Percentiles rank a stretch among this genome's conserved stretches.
phyloP scores from a whole-genome alignment of 208 protist genomes.

The Wallacemonas sp. region DNA sequence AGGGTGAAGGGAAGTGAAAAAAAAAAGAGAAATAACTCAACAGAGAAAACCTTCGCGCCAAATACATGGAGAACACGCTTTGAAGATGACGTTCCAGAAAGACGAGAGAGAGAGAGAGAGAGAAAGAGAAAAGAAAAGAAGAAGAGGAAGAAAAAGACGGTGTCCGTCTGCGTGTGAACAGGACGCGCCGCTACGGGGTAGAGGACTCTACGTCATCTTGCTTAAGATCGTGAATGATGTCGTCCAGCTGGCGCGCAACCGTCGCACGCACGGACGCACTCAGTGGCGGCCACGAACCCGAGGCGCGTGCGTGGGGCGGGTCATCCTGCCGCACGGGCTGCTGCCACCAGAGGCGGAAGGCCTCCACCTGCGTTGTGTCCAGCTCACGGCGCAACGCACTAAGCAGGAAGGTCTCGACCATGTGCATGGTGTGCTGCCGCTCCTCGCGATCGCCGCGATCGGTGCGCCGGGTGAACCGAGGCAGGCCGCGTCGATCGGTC shows the following conservation, averaged over 20 bases:
- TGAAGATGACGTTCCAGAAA: no score
- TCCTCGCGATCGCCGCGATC: not conserved
- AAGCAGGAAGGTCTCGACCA: slow-evolving; percentile 5
- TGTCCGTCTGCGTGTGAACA: no score
- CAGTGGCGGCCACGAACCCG: not conserved
- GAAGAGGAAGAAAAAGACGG: not conserved
- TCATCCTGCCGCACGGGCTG: not conserved
- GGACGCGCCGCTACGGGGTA: no score
- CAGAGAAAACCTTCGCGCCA: no score
- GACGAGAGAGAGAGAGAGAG: no score
- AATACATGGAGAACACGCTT: no score
- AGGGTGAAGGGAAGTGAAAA: no score
- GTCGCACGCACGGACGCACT: not conserved
- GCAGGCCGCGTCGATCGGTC: no score
- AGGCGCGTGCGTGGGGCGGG: not conserved
- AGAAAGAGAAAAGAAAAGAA: slow-evolving; percentile 13
- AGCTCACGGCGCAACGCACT: slow-evolving; percentile 7
- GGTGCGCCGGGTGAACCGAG: not conserved
- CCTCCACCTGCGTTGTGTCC: not conserved
- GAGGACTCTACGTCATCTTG: not conserved
- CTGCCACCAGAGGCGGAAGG: not conserved
- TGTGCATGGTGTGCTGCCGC: not conserved
- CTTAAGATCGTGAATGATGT: not conserved
- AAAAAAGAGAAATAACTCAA: no score
- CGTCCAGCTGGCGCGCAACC: not conserved